Evolutionary conservation across 202 grass and related monocot genomes (phyloP), one percentile per base, ranked within the genome.

Genomic region (Panicum virgatum): DNA sequence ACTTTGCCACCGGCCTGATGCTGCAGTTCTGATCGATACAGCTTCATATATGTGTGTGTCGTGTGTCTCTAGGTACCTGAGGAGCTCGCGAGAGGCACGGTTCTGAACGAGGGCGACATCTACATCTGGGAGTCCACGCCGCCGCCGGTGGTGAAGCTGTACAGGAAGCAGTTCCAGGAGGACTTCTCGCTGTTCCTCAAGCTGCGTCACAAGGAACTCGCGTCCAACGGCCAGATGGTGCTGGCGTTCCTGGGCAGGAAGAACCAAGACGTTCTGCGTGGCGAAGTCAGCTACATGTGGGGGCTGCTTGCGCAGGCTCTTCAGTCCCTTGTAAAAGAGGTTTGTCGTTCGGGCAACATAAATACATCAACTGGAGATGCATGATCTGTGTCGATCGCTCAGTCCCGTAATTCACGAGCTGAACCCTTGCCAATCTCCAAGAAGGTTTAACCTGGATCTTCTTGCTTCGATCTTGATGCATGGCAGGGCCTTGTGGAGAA

Each of bases 101-200:
- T 66, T 13, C 12, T 7, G 22, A 92, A 90, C 52, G 78, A 80
- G 25, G 79, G 76, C 43, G 86, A 86, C 78, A 84, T 92, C 5
- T 83, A 95, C 67, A 84, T 95, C 9, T 72, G 69, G 68, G 69
- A 73, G 46, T 72, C 79, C 14, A 90, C 87, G 62, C 82, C 85
- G 10, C 38, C 79, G 40, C 16, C 29, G 12, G 88, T 88, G 48
- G 88, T 88, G 58, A 40, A 83, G 44, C 54, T 80, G 29, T 93
- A 97, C 65, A 81, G 62, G 69, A 10, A 80, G 25, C 86, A 93
- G 63, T 89, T 86, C 73, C 9, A 56, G 40, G 69, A 79, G 18
- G 88, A 93, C 81, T 80, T 97, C 25, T 86, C 78, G 18, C 37
- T 68, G 20, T 97, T 97, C 81, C 86, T 97, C 52, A 39, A 57